Evolutionary conservation across 1,139 yeast species (phyloP), one percentile per base, ranked within the genome.

Genomic region (Scheffersomyces lignicola): DNA sequence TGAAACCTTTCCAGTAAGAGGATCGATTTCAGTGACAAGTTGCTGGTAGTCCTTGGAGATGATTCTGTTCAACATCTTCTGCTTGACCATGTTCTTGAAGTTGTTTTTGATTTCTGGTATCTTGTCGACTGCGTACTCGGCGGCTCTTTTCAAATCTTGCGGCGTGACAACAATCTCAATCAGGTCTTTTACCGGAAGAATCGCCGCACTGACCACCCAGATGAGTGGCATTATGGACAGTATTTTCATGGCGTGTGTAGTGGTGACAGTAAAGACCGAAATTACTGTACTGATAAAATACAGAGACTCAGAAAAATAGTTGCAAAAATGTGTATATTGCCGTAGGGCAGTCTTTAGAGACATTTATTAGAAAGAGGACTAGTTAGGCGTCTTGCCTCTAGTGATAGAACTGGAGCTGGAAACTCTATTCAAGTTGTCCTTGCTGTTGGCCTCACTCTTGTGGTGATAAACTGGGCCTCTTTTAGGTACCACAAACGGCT

Each of bases 1-100:
- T 26, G 18, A 7, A 15, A 26, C 9, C 11, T 26, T 15, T 16
- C 29, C 29, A 26, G 20, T 26, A 10, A 16, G n/a, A 4, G 29
- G 29, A 26, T 26, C 29, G 18, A 26, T 13, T n/a, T 15, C 7
- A 4, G 29, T 10, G 18, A 16, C 29, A 10, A 40, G 29, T 11
- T 41, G 41, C 42, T 51, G 42, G 34, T 41, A 31, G 32, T 42
- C 51, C 41, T 32, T 37, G 15, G 36, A 31, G n/a, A 43, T 29
- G 25, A 49, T 36, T 28, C 40, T 28, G 27, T 44, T 44, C 2
- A 44, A 36, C 16, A 44, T 10, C 45, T 48, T 51, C 31, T 54
- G 68, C 58, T 69, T 71, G 10, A 72, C 67, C 50, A 70, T 65
- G 63, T 70, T 39, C 31, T 51, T 50, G 30, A 54, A 33, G 13